phyloP scores from a whole-genome alignment of 495 filamentous ascomycete genomes.

The Podospora pseudopauciseta region DNA sequence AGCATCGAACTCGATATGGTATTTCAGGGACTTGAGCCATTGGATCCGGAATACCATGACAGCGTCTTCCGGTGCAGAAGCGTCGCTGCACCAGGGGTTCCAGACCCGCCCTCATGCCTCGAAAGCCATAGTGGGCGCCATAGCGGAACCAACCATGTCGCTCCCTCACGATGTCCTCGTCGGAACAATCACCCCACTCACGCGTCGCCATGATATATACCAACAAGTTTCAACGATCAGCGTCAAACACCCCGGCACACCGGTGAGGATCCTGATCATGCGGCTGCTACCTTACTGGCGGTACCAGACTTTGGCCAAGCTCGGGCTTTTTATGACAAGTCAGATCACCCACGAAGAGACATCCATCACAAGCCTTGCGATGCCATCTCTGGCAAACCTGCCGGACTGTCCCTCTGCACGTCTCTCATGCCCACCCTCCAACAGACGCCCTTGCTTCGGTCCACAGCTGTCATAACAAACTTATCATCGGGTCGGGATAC shows the following conservation, averaged over 20 bases:
- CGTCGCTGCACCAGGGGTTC: background rate
- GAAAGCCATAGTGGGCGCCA: background rate
- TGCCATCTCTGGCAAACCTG: background rate
- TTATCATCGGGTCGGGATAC: background rate
- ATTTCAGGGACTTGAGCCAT: background rate
- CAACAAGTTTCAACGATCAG: background rate
- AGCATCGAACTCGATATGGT: constrained; percentile 13
- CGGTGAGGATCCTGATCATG: background rate
- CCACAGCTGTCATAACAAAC: background rate
- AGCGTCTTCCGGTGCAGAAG: constrained; percentile 5
- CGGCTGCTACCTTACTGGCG: background rate
- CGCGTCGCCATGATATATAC: background rate
- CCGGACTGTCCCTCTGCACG: background rate
- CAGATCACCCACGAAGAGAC: background rate
- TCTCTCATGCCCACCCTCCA: background rate
- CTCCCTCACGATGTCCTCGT: background rate
- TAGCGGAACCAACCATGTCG: background rate
- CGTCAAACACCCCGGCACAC: background rate
- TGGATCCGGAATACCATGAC: constrained; percentile 7
- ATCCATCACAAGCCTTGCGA: background rate
- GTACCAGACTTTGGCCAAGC: background rate
- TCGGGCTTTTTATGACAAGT: background rate
- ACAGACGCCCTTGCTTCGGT: background rate
- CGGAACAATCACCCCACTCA: background rate
- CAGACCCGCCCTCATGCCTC: background rate